Percentiles rank a stretch among this genome's conserved stretches.
Evolutionary conservation across 2,329 filamentous ascomycete genomes (phyloP).

Genomic region (Colletotrichum costaricense): DNA sequence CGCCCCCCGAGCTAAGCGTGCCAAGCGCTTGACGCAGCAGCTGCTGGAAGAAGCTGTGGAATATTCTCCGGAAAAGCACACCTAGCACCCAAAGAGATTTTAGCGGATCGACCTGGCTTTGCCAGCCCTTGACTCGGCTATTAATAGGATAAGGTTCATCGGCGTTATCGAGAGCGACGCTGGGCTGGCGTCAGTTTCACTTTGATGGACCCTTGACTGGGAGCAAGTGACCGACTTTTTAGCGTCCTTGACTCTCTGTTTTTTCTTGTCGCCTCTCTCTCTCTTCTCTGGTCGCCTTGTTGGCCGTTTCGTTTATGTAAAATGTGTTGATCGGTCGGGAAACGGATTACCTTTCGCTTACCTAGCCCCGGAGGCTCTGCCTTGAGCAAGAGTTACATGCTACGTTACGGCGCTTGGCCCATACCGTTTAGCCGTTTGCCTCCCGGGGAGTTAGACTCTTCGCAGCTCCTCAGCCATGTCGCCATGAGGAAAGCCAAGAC

Average conservation of each 20-base stretch:
- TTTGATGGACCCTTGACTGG: background rate
- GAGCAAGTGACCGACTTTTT: background rate
- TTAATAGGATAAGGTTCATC: slow-evolving; percentile 22
- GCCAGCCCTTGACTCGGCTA: background rate
- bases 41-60: no score
- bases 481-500: background rate
- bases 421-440: slow-evolving; percentile 3
- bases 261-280: slow-evolving; percentile 11
- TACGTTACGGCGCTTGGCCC: slow-evolving; percentile 21
- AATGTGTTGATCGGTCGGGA: background rate
- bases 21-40: background rate
- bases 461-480: background rate
- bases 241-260: background rate
- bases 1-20: slow-evolving; percentile 7
- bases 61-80: background rate
- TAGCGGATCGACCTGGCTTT: background rate
- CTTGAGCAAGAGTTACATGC: background rate
- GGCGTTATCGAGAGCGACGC: slow-evolving; percentile 3
- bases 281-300: background rate
- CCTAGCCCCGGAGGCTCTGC: background rate
- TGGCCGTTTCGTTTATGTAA: background rate
- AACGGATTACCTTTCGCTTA: background rate
- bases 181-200: slow-evolving; percentile 4
- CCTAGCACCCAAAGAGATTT: background rate
- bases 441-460: background rate